Conservation (phyloP, 1,284 basidiomycete species). For the Mycena sp. region DNA sequence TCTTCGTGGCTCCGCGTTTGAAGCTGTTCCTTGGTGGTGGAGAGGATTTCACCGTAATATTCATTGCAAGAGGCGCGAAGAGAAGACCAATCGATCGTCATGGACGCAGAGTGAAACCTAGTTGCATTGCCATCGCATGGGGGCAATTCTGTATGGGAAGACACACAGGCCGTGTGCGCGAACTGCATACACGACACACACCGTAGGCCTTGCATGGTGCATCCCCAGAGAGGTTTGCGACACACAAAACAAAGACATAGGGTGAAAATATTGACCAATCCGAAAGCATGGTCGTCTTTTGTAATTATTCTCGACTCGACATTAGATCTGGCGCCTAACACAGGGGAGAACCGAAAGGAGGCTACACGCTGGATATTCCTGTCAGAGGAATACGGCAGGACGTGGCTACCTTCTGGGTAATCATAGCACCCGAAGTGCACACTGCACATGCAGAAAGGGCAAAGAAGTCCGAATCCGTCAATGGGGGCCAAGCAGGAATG, state of each 20-base stretch:
- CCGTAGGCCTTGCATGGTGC: constrained; percentile 65
- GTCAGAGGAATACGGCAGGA: constrained; percentile 63
- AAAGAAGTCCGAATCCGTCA: constrained; percentile 69
- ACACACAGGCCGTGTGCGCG: constrained; percentile 65
- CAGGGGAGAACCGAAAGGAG: constrained; percentile 66
- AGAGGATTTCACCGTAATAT: constrained; percentile 58
- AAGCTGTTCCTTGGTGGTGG: constrained; percentile 55
- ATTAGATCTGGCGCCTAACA: constrained; percentile 48
- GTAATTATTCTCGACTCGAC: constrained; percentile 36
- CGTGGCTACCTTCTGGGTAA: constrained; percentile 66
- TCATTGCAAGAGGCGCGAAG: constrained; percentile 65
- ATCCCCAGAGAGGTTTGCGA: constrained; percentile 77
- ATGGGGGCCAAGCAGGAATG: constrained; percentile 61
- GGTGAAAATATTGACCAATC: constrained; percentile 73
- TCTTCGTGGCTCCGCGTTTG: constrained; percentile 69
- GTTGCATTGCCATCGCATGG: constrained; percentile 21
- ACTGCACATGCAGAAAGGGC: constrained; percentile 69
- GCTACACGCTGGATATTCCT: constrained; percentile 62
- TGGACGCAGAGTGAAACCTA: constrained; percentile 53
- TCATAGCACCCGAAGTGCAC: constrained; percentile 82
- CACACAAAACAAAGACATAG: constrained; percentile 76
- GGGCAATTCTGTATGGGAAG: constrained; percentile 1
- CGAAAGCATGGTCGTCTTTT: constrained; percentile 58
- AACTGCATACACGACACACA: constrained; percentile 72
- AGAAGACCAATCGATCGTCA: constrained; percentile 58